phyloP scores from a whole-genome alignment of 768 basidiomycete species.

The Termitomyces heimii region DNA sequence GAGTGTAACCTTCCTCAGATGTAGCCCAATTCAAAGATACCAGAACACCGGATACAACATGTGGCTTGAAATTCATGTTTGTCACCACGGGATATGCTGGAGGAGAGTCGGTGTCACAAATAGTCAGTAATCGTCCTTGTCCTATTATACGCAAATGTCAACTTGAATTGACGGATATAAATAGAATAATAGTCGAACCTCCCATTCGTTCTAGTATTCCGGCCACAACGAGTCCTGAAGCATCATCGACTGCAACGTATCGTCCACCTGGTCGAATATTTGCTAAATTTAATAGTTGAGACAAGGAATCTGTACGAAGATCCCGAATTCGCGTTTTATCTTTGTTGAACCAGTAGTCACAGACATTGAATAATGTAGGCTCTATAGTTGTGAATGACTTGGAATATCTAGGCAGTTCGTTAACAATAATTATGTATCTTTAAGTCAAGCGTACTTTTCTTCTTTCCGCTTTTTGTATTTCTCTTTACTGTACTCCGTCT shows the following conservation, averaged over 20 bases:
- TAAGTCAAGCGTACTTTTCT: conserved; percentile 65
- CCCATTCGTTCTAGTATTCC: conserved; percentile 85
- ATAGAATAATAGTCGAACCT: conserved; percentile 35
- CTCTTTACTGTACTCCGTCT: conserved; percentile 98
- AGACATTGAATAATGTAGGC: conserved; percentile 82
- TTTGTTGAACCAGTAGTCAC: conserved; percentile 85
- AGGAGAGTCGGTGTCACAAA: conserved; percentile 88
- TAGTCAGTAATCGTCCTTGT: conserved; percentile 72
- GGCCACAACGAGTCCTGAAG: conserved; percentile 82
- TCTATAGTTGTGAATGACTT: conserved; percentile 85
- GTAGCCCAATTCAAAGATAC: conserved; percentile 88
- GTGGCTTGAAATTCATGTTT: conserved; percentile 80
- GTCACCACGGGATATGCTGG: conserved; percentile 82
- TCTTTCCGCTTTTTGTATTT: conserved; percentile 97
- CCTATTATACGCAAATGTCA: conserved; percentile 35
- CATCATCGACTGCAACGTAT: conserved; percentile 88
- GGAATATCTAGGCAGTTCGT: conserved; percentile 54
- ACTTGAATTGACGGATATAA: not conserved
- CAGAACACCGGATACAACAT: conserved; percentile 45
- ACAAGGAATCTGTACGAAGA: conserved; percentile 81
- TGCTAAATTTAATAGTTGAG: conserved; percentile 80
- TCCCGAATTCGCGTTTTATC: conserved; percentile 78
- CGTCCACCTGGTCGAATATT: conserved; percentile 84
- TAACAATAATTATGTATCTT: not conserved
- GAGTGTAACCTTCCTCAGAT: conserved; percentile 68